These are phyloP conservation scores for Fomitopsis schrenkii DNA, from an alignment of 1,284 basidiomycete genomes.

Conservation along the genomic window DNA sequence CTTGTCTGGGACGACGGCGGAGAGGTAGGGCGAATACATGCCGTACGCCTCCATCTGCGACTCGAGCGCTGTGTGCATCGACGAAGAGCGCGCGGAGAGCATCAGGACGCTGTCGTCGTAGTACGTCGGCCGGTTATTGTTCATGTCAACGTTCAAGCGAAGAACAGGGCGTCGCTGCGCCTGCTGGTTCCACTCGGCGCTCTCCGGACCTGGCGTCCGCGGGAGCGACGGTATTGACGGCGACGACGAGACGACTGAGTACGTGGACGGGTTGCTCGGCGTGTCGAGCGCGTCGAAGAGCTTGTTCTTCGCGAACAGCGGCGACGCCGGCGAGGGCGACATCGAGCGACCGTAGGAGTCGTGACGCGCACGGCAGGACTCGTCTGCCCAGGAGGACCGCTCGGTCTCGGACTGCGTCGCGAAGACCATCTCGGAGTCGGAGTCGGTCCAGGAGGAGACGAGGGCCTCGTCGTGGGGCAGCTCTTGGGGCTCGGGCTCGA, in stretches of 20 bases:
- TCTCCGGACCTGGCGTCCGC: conserved; percentile 45
- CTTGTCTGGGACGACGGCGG: conserved; percentile 22
- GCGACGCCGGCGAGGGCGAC: conserved; percentile 21
- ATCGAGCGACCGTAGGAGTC: conserved; percentile 23
- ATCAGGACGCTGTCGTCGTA: conserved; percentile 48
- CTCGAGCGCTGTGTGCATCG: conserved; percentile 73
- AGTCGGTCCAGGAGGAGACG: conserved; percentile 56
- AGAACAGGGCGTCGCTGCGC: conserved; percentile 31
- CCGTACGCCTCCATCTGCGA: conserved; percentile 20
- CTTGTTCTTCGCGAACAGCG: conserved; percentile 22
- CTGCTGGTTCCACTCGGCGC: conserved; percentile 33
- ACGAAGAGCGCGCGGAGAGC: conserved; percentile 50
- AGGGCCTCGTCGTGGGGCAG: conserved; percentile 25
- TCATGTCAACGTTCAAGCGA: conserved; percentile 58
- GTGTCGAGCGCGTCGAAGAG: conserved; percentile 22
- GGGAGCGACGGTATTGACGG: conserved; percentile 27
- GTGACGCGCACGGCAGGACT: conserved; percentile 11
- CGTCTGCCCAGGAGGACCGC: conserved; percentile 34
- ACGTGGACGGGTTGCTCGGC: conserved; percentile 25
- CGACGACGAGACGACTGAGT: conserved; percentile 27
- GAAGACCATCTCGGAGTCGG: conserved; percentile 61
- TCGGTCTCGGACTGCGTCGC: conserved; percentile 38
- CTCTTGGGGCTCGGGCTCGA: conserved; percentile 22
- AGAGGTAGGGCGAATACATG: conserved; percentile 20
- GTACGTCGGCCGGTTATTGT: conserved; percentile 46